phyloP scores from a whole-genome alignment of 495 filamentous ascomycete genomes.

The Xylaria nigripes region DNA sequence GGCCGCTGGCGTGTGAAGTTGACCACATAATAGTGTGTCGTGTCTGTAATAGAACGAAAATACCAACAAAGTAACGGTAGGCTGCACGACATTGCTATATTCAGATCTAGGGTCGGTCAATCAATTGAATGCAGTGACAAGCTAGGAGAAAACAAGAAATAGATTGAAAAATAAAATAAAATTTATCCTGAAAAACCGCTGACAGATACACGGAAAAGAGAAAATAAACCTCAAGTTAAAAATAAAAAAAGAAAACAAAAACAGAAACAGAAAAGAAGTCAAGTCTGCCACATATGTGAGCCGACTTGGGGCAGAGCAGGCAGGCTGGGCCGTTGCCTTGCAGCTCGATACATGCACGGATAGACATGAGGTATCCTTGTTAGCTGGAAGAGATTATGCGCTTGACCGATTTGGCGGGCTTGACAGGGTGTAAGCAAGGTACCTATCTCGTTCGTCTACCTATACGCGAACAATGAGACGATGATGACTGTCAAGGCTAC shows the following conservation, averaged over 20 bases:
- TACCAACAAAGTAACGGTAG: slow-evolving; percentile 23
- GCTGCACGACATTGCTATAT: slow-evolving; percentile 43
- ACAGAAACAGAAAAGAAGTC: slow-evolving; percentile 6
- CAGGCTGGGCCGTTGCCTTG: slow-evolving; percentile 16
- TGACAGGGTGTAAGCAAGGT: neutral
- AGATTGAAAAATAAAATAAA: slow-evolving; percentile 12
- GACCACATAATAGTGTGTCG: slow-evolving; percentile 17
- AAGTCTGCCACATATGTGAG: slow-evolving; percentile 16
- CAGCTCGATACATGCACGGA: slow-evolving; percentile 12
- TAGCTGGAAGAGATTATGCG: slow-evolving; percentile 25
- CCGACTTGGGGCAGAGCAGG: slow-evolving; percentile 11
- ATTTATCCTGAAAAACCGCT: neutral
- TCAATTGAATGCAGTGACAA: slow-evolving; percentile 21
- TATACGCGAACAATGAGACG: slow-evolving; percentile 1
- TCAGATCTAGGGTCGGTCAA: slow-evolving; percentile 31
- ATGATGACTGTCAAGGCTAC: neutral
- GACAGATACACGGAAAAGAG: slow-evolving; percentile 1
- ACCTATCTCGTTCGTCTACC: too few species aligned
- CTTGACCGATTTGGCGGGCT: slow-evolving; percentile 10
- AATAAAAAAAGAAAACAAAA: slow-evolving; percentile 9
- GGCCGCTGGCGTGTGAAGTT: neutral
- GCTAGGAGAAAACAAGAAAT: slow-evolving; percentile 10
- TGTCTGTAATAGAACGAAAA: slow-evolving; percentile 28
- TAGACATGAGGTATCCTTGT: slow-evolving; percentile 21
- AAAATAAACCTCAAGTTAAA: too few species aligned